These are phyloP conservation scores for Thymus quinquecostatus DNA, from an alignment of 257 asterid species.

Conservation along the genomic window DNA sequence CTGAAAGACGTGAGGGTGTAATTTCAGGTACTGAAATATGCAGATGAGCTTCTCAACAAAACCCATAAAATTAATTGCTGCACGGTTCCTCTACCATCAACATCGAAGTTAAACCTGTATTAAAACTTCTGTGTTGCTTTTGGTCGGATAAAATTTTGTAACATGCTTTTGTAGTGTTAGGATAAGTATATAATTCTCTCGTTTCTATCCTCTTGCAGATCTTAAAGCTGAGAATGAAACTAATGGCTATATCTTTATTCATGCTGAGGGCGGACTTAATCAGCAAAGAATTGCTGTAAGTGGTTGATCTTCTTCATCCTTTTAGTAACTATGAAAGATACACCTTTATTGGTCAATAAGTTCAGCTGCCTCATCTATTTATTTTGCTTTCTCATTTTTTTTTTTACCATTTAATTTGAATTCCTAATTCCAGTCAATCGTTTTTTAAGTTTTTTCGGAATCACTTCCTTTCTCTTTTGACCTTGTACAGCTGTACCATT, in stretches of 20 bases:
- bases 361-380: not conserved
- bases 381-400: not conserved
- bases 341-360: not conserved
- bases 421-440: slow-evolving; percentile 6
- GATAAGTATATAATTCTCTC: not conserved
- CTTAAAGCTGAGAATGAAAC: slow-evolving; percentile 76
- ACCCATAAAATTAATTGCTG: not conserved
- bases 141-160: slow-evolving; percentile 13
- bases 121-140: not conserved
- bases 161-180: not conserved
- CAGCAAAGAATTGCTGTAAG: slow-evolving; percentile 99
- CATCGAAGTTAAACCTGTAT: not conserved
- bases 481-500: not conserved
- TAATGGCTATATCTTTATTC: slow-evolving; percentile 90
- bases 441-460: slow-evolving; percentile 7
- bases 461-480: slow-evolving; percentile 1
- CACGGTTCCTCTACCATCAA: not conserved
- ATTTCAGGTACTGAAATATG: slow-evolving; percentile 57
- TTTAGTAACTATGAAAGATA: slow-evolving; percentile 22
- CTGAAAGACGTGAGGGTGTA: slow-evolving; percentile 73
- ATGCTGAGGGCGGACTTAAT: slow-evolving; percentile 99
- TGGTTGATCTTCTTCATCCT: slow-evolving; percentile 18
- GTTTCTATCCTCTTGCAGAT: slow-evolving; percentile 55
- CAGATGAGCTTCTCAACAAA: slow-evolving; percentile 4
- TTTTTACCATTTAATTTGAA: not conserved